These are phyloP conservation scores for Tardiomyces depauwii DNA, from an alignment of 1,139 yeast genomes.

Conservation along the genomic window DNA sequence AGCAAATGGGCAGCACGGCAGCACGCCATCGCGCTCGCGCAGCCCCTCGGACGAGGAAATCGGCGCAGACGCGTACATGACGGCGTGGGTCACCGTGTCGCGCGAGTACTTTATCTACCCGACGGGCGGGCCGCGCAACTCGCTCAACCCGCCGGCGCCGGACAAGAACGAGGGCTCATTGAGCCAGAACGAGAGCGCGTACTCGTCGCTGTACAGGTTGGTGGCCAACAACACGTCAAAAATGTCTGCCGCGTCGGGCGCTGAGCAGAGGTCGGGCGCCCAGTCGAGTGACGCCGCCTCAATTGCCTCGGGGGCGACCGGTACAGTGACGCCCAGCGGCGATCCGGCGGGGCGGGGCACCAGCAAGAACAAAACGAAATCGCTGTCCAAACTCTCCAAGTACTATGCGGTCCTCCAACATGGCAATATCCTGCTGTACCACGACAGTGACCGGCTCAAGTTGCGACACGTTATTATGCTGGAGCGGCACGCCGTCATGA, in stretches of 20 bases:
- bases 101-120: conserved; percentile 52
- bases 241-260: neutral
- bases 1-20: no score
- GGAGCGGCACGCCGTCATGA: conserved; percentile 53
- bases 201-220: conserved; percentile 47
- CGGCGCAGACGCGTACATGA: conserved; percentile 55
- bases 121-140: conserved; percentile 19
- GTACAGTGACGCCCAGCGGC: neutral
- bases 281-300: neutral
- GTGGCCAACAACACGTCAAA: conserved; percentile 28
- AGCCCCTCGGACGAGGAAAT: conserved; percentile 13
- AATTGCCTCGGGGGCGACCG: neutral
- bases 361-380: conserved; percentile 3
- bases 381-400: conserved; percentile 19
- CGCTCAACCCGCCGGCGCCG: conserved; percentile 16
- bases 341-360: neutral
- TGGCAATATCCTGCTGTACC: conserved; percentile 72
- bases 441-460: conserved; percentile 46
- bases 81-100: conserved; percentile 81
- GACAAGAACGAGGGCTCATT: conserved; percentile 19
- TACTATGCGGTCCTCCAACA: conserved; percentile 38
- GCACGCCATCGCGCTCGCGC: no score
- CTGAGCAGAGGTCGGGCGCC: conserved; percentile 1
- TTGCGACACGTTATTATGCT: conserved; percentile 74
- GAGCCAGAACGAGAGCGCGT: conserved; percentile 41